These are phyloP conservation scores for Kwoniella dendrophila DNA, from an alignment of 768 basidiomycete species.

Conservation along the genomic window DNA sequence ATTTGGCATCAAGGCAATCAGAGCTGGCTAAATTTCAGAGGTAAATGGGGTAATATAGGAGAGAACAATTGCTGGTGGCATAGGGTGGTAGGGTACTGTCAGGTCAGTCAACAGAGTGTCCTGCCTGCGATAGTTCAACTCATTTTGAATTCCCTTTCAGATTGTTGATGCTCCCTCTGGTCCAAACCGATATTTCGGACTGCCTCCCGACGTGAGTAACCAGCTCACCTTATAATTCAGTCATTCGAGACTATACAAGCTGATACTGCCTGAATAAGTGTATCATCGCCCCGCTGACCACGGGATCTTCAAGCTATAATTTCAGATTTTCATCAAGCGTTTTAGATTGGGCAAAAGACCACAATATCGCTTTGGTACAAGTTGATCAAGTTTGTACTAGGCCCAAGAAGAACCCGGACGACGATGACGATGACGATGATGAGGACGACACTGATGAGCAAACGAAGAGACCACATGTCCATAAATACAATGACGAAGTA, in stretches of 20 bases:
- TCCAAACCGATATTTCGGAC: conserved; percentile 42
- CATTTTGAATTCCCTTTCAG: conserved; percentile 9
- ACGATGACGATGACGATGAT: conserved; percentile 29
- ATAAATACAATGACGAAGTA: conserved; percentile 24
- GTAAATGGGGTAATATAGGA: conserved; percentile 47
- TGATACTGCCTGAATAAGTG: conserved; percentile 22
- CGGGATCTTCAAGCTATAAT: conserved; percentile 22
- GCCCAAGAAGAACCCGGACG: conserved; percentile 23
- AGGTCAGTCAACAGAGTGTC: conserved; percentile 25
- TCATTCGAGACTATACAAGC: not conserved
- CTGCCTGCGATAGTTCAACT: not conserved
- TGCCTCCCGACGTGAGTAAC: conserved; percentile 36
- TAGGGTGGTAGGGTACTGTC: conserved; percentile 33
- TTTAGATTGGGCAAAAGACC: conserved; percentile 20
- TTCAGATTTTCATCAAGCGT: conserved; percentile 32
- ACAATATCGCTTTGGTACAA: conserved; percentile 27
- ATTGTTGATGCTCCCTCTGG: conserved; percentile 42
- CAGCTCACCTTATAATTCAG: not conserved
- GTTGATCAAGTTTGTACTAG: conserved; percentile 40
- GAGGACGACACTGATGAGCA: conserved; percentile 19
- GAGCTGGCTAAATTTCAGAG: conserved; percentile 47
- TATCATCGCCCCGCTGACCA: conserved; percentile 33
- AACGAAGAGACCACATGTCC: conserved; percentile 14
- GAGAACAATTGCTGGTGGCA: conserved; percentile 50
- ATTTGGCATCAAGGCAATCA: conserved; percentile 21